Evolutionary conservation across 495 filamentous ascomycete genomes (phyloP).

Genomic region (Neurospora sp.): DNA sequence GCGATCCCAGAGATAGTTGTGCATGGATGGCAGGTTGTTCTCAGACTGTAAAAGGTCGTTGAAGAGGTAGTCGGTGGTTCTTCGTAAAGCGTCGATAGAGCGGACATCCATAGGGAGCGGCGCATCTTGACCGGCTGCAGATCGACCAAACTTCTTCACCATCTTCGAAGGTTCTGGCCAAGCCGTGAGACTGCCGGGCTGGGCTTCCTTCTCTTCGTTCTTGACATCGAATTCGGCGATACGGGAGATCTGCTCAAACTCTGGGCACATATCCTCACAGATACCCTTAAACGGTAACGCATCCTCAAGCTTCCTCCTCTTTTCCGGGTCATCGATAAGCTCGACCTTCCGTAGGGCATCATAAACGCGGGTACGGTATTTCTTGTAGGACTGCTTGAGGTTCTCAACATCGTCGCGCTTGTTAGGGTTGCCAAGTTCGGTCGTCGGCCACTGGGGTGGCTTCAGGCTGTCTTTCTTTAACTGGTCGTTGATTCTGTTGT

Average conservation of each 20-base stretch:
- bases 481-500: constrained; percentile 30
- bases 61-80: constrained; percentile 76
- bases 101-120: constrained; percentile 89
- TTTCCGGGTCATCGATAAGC: constrained; percentile 81
- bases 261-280: constrained; percentile 89
- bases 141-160: constrained; percentile 81
- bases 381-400: constrained; percentile 42
- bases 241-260: constrained; percentile 73
- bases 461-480: constrained; percentile 31
- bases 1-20: constrained; percentile 90
- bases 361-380: constrained; percentile 58
- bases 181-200: constrained; percentile 25
- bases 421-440: constrained; percentile 28
- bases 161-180: constrained; percentile 31
- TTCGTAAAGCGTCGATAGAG: constrained; percentile 61
- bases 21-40: constrained; percentile 54
- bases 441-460: constrained; percentile 33
- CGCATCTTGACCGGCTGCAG: constrained; percentile 84
- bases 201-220: constrained; percentile 36
- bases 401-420: constrained; percentile 33
- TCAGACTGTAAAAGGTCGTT: constrained; percentile 57
- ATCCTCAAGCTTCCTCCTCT: constrained; percentile 65
- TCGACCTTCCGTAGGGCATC: constrained; percentile 60
- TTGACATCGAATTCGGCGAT: constrained; percentile 56
- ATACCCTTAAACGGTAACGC: constrained; percentile 83